These are phyloP conservation scores for Phaffomyces antillensis DNA, from an alignment of 805 yeast genomes.

Conservation along the genomic window DNA sequence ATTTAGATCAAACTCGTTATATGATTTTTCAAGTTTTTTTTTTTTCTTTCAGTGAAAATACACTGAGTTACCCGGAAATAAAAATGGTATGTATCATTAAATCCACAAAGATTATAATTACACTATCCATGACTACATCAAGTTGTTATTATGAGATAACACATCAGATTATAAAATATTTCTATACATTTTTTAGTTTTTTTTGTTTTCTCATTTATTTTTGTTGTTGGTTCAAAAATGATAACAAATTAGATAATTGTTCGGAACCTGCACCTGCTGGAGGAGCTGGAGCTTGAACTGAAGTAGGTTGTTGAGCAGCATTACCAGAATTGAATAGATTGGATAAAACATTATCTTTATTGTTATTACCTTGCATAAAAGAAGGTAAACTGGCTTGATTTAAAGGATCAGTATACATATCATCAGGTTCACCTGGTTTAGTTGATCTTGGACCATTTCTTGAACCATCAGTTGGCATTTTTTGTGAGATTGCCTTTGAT, in stretches of 20 bases:
- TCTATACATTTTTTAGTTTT: too few relatives aligned
- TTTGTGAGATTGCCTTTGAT: conserved; percentile 83
- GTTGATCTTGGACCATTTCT: conserved; percentile 82
- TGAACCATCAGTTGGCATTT: conserved; percentile 87
- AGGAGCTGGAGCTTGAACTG: conserved; percentile 10
- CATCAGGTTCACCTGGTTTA: conserved; percentile 46
- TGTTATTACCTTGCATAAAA: conserved; percentile 28
- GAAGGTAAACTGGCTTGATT: conserved; percentile 20
- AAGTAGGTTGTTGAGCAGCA: conserved; percentile 15
- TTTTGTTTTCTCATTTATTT: conserved; percentile 4
- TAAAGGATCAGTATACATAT: conserved; percentile 23
- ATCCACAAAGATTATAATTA: too few relatives aligned
- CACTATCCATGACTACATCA: too few relatives aligned
- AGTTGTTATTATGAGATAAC: too few relatives aligned
- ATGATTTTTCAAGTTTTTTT: neutral
- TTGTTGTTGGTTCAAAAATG: conserved; percentile 34
- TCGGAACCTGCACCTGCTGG: conserved; percentile 28
- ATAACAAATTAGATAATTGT: conserved; percentile 35
- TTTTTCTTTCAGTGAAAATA: neutral
- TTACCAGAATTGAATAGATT: conserved; percentile 30
- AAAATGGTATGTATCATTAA: too few relatives aligned
- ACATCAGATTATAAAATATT: too few relatives aligned
- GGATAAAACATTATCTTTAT: conserved; percentile 40
- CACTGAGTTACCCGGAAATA: neutral
- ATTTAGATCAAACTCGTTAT: too few relatives aligned